phyloP scores from a whole-genome alignment of 2,329 filamentous ascomycete genomes.

The Atkinsonella hypoxylon region DNA sequence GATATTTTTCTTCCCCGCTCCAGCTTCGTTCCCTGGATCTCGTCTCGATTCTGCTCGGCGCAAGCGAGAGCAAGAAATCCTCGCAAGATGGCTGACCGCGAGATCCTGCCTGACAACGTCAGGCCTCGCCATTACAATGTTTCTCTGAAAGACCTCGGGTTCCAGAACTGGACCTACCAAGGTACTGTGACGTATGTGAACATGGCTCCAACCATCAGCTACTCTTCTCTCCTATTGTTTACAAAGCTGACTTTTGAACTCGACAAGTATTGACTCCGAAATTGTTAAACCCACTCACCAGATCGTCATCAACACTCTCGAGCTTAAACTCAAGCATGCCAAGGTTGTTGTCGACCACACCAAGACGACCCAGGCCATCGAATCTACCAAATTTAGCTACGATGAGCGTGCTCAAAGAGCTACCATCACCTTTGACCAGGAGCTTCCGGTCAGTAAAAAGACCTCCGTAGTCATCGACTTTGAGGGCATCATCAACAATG shows the following conservation, averaged over 20 bases:
- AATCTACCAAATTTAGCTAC: conserved; percentile 61
- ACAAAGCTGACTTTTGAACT: conserved; percentile 4
- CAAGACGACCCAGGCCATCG: conserved; percentile 43
- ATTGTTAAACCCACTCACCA: conserved; percentile 61
- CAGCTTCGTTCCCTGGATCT: conserved; percentile 16
- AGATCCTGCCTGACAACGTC: conserved; percentile 50
- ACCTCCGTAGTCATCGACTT: conserved; percentile 60
- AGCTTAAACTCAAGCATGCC: conserved; percentile 61
- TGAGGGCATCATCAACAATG: conserved; percentile 72
- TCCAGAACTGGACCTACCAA: conserved; percentile 62
- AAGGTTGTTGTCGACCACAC: conserved; percentile 48
- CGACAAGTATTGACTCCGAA: conserved; percentile 55
- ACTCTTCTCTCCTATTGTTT: background rate
- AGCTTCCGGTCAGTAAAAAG: conserved; percentile 55
- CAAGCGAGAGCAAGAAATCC: conserved; percentile 23
- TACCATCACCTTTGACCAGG: conserved; percentile 62
- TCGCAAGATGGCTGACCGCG: conserved; percentile 42
- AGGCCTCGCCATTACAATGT: conserved; percentile 81
- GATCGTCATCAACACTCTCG: conserved; percentile 73
- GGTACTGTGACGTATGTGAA: conserved; percentile 55
- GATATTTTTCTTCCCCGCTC: background rate
- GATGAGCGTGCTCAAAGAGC: conserved; percentile 76
- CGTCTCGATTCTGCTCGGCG: conserved; percentile 22
- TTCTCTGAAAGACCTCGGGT: conserved; percentile 72
- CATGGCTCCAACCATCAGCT: background rate